Conservation (phyloP, 495 filamentous ascomycete species). For the Talaromyces proteolyticus region DNA sequence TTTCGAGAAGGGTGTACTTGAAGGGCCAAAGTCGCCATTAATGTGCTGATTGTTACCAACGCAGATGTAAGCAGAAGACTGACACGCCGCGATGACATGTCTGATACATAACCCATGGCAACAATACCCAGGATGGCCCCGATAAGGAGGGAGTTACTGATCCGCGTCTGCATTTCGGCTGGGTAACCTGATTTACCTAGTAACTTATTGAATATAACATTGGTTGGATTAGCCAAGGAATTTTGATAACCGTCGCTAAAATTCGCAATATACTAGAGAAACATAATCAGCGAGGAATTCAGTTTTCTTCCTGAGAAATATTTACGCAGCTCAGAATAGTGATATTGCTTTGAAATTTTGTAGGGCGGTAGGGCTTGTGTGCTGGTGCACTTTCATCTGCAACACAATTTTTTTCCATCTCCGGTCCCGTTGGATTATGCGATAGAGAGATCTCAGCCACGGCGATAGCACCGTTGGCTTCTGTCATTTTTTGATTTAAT, state of each 20-base stretch:
- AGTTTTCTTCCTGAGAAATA: no score
- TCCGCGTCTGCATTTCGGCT: constrained; percentile 28
- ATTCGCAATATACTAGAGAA: constrained; percentile 27
- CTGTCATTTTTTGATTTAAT: no score
- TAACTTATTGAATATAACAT: constrained; percentile 32
- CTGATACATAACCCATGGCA: constrained; percentile 23
- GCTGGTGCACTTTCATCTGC: background rate
- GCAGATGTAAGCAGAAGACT: constrained; percentile 28
- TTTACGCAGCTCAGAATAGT: constrained; percentile 22
- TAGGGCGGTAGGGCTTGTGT: constrained; percentile 8
- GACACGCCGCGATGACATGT: constrained; percentile 23
- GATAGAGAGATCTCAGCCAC: no score
- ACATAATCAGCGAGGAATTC: background rate
- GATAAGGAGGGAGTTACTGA: constrained; percentile 26
- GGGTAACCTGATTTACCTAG: constrained; percentile 20
- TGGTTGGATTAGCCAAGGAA: constrained; percentile 26
- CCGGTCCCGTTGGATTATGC: no score
- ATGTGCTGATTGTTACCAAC: constrained; percentile 23
- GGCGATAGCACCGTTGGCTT: no score
- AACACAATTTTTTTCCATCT: no score
- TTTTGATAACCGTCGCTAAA: constrained; percentile 34
- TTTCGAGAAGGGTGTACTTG: constrained; percentile 24
- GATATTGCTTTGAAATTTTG: constrained; percentile 19
- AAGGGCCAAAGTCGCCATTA: constrained; percentile 29
- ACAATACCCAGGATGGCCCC: constrained; percentile 31